These are phyloP conservation scores for Apostasia ramifera DNA, from an alignment of 106 monocot species.

Conservation along the genomic window DNA sequence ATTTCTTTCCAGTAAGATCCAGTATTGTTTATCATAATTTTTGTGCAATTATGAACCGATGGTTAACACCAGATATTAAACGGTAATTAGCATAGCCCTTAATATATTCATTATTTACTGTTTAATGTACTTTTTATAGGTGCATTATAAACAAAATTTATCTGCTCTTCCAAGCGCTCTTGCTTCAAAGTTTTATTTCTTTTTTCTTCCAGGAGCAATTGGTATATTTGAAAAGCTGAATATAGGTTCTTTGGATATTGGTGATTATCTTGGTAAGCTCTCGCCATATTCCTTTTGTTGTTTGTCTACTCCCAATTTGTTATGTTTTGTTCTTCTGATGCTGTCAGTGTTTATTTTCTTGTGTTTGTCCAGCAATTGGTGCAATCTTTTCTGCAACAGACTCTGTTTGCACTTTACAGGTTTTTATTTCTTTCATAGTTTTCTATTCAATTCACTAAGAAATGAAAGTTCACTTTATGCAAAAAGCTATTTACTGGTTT, in stretches of 20 bases:
- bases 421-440: constrained; percentile 15
- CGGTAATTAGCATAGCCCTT: too few relatives aligned
- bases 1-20: too few relatives aligned
- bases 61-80: too few relatives aligned
- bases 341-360: not conserved
- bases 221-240: constrained; percentile 36
- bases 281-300: not conserved
- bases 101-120: too few relatives aligned
- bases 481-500: constrained; percentile 10
- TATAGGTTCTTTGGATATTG: constrained; percentile 35
- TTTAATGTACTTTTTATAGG: too few relatives aligned
- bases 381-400: constrained; percentile 90
- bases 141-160: too few relatives aligned
- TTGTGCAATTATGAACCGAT: too few relatives aligned
- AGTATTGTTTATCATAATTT: too few relatives aligned
- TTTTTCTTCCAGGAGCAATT: constrained; percentile 45
- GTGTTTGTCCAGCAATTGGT: constrained; percentile 62
- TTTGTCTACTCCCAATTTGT: not conserved
- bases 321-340: not conserved
- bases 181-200: not conserved
- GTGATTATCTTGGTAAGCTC: constrained; percentile 53
- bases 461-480: not conserved
- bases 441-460: not conserved
- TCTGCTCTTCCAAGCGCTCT: not conserved
- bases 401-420: constrained; percentile 97